Evolutionary conservation across 176 grass and related monocot genomes (phyloP).

Genomic region (Chrysopogon serrulatus): DNA sequence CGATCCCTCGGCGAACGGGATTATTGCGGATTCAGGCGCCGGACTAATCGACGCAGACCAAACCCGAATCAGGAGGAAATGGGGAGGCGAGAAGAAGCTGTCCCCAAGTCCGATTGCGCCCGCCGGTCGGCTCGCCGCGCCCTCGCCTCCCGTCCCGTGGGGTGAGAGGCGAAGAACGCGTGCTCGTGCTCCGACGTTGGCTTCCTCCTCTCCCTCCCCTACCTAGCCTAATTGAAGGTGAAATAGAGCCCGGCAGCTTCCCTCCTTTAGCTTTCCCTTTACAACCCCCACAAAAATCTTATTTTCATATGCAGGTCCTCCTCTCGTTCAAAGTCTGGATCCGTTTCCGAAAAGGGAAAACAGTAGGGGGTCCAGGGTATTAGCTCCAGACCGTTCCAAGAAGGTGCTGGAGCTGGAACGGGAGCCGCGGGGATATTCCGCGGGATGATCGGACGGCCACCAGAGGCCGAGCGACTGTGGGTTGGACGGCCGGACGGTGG

Average conservation of each 20-base stretch:
- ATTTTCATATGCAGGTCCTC: background rate
- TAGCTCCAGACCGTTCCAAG: background rate
- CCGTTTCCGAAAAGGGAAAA: rapidly evolving
- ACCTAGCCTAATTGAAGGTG: background rate
- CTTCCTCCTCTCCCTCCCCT: background rate
- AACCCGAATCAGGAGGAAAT: background rate
- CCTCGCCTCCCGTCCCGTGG: slow-evolving; percentile 21
- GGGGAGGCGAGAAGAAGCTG: background rate
- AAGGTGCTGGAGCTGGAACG: background rate
- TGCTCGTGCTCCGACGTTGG: background rate
- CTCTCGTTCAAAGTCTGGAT: rapidly evolving
- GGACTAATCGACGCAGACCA: background rate
- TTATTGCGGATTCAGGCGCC: background rate
- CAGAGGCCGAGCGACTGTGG: background rate
- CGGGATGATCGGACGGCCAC: slow-evolving; percentile 29
- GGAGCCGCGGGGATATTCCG: slow-evolving; percentile 26
- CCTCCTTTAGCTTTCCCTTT: background rate
- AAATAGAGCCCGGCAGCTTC: slow-evolving; percentile 3
- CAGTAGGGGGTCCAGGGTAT: rapidly evolving
- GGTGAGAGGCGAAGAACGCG: slow-evolving; percentile 40
- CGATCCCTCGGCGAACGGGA: background rate
- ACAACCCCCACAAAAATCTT: rapidly evolving
- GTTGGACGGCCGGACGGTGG: background rate
- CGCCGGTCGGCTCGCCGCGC: background rate
- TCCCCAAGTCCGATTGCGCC: slow-evolving; percentile 11